Percentiles rank a stretch among this genome's conserved stretches.
These are phyloP conservation scores for Triticum turgidum DNA, from an alignment of 176 grass and related monocot species.

Conservation along the genomic window DNA sequence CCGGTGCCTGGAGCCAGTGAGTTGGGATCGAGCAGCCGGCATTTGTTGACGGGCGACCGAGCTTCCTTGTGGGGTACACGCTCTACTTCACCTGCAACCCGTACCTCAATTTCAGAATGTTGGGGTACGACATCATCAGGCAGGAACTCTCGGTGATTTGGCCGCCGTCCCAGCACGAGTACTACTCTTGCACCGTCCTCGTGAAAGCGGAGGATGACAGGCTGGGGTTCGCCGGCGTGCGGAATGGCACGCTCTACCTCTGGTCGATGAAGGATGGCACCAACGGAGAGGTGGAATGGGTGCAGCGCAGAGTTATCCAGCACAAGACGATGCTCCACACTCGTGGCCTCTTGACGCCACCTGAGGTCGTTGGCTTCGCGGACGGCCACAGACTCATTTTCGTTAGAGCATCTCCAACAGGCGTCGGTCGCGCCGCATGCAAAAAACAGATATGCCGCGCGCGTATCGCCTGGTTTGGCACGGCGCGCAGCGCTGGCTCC, in stretches of 20 bases:
- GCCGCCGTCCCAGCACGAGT: background rate
- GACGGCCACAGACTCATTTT: conserved; percentile 12
- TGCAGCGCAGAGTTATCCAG: conserved; percentile 14
- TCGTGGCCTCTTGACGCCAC: background rate
- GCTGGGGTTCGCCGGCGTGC: conserved; percentile 30
- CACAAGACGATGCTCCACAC: background rate
- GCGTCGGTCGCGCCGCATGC: no score
- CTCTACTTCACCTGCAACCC: conserved; percentile 14
- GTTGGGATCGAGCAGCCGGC: background rate
- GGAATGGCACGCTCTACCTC: background rate
- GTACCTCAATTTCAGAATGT: background rate
- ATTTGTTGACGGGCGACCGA: background rate
- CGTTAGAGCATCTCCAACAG: background rate
- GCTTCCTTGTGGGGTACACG: conserved; percentile 13
- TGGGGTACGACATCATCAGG: background rate
- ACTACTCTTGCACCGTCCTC: background rate
- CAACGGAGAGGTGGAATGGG: background rate
- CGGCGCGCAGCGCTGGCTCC: no score
- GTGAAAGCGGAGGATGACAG: background rate
- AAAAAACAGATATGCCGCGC: no score
- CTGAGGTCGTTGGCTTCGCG: background rate
- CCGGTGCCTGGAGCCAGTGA: background rate
- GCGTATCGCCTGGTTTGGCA: no score
- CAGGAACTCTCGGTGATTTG: background rate
- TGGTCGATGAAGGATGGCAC: conserved; percentile 3